Percentiles rank a stretch among this genome's conserved stretches.
These are phyloP conservation scores for Aspergillus alliaceus DNA, from an alignment of 2,329 filamentous ascomycete genomes.

Conservation along the genomic window DNA sequence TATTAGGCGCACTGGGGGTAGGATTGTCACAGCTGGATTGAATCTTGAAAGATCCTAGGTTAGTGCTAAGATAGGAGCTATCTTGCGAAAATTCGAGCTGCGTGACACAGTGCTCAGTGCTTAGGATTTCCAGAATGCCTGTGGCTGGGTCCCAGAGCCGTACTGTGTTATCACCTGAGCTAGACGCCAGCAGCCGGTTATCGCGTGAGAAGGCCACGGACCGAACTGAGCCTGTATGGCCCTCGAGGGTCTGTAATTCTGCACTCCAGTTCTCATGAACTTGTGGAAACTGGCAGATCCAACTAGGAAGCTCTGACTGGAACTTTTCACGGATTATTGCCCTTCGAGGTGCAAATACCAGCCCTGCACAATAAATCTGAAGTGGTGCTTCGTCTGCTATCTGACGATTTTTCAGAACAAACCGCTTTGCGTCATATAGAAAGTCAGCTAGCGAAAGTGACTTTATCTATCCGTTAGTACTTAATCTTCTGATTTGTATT, in stretches of 20 bases:
- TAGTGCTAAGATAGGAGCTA: too few relatives aligned
- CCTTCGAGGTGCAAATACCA: not conserved
- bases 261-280: not conserved
- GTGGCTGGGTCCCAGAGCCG: not conserved
- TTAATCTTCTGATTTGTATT: too few relatives aligned
- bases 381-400: not conserved
- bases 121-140: too few relatives aligned
- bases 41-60: too few relatives aligned
- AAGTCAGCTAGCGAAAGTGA: too few relatives aligned
- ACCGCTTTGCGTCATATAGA: not conserved
- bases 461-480: too few relatives aligned
- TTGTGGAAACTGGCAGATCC: not conserved
- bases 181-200: not conserved
- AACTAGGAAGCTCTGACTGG: not conserved
- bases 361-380: not conserved
- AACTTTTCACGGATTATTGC: not conserved
- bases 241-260: not conserved
- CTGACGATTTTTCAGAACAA: not conserved
- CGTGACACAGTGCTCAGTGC: too few relatives aligned
- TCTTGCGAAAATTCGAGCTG: too few relatives aligned
- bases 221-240: not conserved
- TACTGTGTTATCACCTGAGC: not conserved
- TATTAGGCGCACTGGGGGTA: too few relatives aligned
- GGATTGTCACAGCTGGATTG: too few relatives aligned
- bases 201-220: not conserved